phyloP scores from a whole-genome alignment of 495 filamentous ascomycete genomes.

The Penicillium longicatenatum region DNA sequence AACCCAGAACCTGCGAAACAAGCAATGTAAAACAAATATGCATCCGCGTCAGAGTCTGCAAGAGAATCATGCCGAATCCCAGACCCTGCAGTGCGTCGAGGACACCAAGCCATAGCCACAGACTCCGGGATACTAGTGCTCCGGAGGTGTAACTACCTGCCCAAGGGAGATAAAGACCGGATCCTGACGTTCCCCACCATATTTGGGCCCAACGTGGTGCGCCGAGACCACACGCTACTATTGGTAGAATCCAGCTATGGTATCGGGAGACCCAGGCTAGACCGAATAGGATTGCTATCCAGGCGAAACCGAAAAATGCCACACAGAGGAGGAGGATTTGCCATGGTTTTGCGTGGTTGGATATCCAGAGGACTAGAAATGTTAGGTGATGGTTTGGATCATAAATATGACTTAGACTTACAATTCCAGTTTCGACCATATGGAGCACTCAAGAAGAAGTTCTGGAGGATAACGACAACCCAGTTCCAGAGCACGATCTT shows the following conservation, averaged over 20 bases:
- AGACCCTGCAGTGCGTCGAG: constrained; percentile 51
- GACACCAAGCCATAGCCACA: constrained; percentile 56
- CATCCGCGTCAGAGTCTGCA: constrained; percentile 52
- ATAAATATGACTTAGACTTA: constrained; percentile 26
- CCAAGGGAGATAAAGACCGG: constrained; percentile 52
- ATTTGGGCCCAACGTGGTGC: constrained; percentile 55
- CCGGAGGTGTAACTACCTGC: constrained; percentile 45
- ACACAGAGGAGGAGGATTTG: constrained; percentile 46
- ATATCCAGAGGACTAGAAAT: constrained; percentile 48
- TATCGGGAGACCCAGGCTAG: constrained; percentile 45
- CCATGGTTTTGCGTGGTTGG: constrained; percentile 47
- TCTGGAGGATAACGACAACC: constrained; percentile 48
- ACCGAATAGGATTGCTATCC: constrained; percentile 42
- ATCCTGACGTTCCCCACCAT: constrained; percentile 53
- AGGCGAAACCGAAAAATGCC: constrained; percentile 48
- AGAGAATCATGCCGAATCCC: constrained; percentile 54
- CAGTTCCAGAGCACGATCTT: constrained; percentile 56
- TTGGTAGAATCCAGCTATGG: constrained; percentile 54
- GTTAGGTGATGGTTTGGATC: background rate
- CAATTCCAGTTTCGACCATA: constrained; percentile 54
- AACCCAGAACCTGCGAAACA: constrained; percentile 54
- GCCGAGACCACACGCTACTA: constrained; percentile 52
- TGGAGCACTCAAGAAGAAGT: constrained; percentile 52
- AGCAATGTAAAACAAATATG: constrained; percentile 53
- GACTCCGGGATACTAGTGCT: constrained; percentile 47